These are phyloP conservation scores for Ehretia macrophylla DNA, from an alignment of 257 asterid species.

Conservation along the genomic window DNA sequence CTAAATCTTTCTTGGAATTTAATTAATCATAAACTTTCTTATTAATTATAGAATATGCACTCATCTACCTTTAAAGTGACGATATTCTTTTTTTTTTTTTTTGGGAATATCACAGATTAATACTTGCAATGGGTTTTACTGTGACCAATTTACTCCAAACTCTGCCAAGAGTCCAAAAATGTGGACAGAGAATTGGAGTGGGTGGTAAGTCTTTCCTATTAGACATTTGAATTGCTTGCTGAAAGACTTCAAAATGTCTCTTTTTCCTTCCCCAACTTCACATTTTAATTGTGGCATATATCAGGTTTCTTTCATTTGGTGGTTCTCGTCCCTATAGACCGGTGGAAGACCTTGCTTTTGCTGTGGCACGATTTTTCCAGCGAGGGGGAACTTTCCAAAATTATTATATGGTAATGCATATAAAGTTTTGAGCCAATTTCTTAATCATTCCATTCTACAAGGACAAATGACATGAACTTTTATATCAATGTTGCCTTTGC, in stretches of 20 bases:
- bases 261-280: background rate
- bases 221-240: constrained; percentile 8
- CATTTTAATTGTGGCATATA: background rate
- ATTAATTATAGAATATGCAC: background rate
- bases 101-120: constrained; percentile 56
- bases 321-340: constrained; percentile 77
- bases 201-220: constrained; percentile 51
- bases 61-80: background rate
- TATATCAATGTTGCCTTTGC: background rate
- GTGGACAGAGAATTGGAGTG: constrained; percentile 99
- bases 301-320: constrained; percentile 79
- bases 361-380: constrained; percentile 90
- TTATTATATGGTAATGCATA: constrained; percentile 74
- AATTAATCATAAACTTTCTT: no score
- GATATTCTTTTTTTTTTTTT: constrained; percentile 6
- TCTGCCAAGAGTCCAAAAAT: constrained; percentile 69
- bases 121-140: constrained; percentile 93
- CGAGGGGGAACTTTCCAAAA: constrained; percentile 91
- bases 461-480: background rate
- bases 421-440: background rate
- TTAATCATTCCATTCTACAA: background rate
- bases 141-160: constrained; percentile 89
- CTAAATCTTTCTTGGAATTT: no score
- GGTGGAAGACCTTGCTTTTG: constrained; percentile 78
- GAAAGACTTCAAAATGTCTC: no score